Conservation (phyloP, 805 yeast species). For the Wickerhamomyces pijperi region DNA sequence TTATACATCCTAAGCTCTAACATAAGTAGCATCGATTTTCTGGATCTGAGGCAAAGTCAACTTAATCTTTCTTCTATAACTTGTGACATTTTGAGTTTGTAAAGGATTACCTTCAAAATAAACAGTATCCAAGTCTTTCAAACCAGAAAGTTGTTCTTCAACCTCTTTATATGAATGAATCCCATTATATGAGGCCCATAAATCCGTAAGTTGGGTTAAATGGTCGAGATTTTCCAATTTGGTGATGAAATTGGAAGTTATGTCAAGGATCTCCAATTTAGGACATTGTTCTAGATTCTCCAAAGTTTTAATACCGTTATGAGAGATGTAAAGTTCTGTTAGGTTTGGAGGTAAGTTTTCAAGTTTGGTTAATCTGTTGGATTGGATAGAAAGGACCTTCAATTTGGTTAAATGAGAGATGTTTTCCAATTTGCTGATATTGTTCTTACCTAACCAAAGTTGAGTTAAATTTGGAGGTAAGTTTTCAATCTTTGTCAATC, state of each 20-base stretch:
- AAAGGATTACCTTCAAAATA: constrained; percentile 92
- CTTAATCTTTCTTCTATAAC: constrained; percentile 75
- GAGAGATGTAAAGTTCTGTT: constrained; percentile 82
- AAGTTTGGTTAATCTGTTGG: constrained; percentile 65
- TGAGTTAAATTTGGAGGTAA: constrained; percentile 50
- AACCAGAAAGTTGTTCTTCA: constrained; percentile 47
- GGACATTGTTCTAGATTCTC: constrained; percentile 67
- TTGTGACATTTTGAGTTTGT: constrained; percentile 59
- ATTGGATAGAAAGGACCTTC: constrained; percentile 75
- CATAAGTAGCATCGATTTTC: constrained; percentile 88
- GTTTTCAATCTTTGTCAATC: constrained; percentile 48
- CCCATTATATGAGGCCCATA: constrained; percentile 84
- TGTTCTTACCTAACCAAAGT: constrained; percentile 89
- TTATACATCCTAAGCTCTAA: constrained; percentile 22
- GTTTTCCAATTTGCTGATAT: constrained; percentile 54
- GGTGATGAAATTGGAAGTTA: constrained; percentile 62
- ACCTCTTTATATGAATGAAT: constrained; percentile 61
- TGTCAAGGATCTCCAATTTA: constrained; percentile 65
- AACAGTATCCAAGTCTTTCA: constrained; percentile 69
- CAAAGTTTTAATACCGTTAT: constrained; percentile 64
- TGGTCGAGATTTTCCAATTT: constrained; percentile 56
- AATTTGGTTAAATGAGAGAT: constrained; percentile 49
- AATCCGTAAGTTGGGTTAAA: constrained; percentile 65
- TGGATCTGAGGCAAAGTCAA: constrained; percentile 56
- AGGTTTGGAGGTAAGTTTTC: constrained; percentile 73